Percentiles rank a stretch among this genome's conserved stretches.
Conservation (phyloP, 148 eudicot genomes). For the Agrostemma githago region DNA sequence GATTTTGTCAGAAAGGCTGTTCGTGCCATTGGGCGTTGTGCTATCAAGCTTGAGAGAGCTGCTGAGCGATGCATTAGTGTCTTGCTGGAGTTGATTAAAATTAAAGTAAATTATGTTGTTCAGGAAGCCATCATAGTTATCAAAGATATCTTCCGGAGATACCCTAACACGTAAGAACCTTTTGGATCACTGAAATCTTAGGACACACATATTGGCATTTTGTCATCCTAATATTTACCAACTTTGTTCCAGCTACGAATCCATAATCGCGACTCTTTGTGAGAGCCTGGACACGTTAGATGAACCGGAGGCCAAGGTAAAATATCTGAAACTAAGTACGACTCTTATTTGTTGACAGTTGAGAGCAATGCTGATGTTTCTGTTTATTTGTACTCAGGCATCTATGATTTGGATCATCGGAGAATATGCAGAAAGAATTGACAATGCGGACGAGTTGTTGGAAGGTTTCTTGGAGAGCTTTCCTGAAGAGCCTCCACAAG, state of each 20-base stretch:
- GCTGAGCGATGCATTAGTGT: conserved; percentile 99
- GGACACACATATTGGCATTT: not conserved
- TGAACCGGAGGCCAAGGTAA: conserved; percentile 99
- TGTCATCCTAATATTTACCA: conserved; percentile 7
- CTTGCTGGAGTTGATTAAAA: conserved; percentile 91
- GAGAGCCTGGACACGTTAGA: conserved; percentile 97
- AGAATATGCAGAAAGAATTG: conserved; percentile 98
- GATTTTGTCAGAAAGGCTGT: conserved; percentile 99
- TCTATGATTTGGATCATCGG: conserved; percentile 99
- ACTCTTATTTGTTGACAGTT: not conserved
- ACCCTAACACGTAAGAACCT: conserved; percentile 74
- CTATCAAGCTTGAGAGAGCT: conserved; percentile 98
- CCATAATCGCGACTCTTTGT: conserved; percentile 97
- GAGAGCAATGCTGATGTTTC: conserved; percentile 11
- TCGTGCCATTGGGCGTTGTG: conserved; percentile 98
- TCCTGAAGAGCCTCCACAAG: conserved; percentile 97
- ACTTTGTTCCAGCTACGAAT: conserved; percentile 65
- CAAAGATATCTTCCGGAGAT: conserved; percentile 96
- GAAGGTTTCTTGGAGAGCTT: conserved; percentile 95
- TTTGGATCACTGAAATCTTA: not conserved
- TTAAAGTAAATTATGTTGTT: conserved; percentile 97
- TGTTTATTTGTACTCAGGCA: conserved; percentile 42
- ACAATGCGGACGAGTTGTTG: conserved; percentile 96
- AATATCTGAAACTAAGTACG: conserved; percentile 16
- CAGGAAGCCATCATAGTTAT: conserved; percentile 99